These are phyloP conservation scores for Tolypocladium endophyticum DNA, from an alignment of 2,329 filamentous ascomycete species.

Conservation along the genomic window DNA sequence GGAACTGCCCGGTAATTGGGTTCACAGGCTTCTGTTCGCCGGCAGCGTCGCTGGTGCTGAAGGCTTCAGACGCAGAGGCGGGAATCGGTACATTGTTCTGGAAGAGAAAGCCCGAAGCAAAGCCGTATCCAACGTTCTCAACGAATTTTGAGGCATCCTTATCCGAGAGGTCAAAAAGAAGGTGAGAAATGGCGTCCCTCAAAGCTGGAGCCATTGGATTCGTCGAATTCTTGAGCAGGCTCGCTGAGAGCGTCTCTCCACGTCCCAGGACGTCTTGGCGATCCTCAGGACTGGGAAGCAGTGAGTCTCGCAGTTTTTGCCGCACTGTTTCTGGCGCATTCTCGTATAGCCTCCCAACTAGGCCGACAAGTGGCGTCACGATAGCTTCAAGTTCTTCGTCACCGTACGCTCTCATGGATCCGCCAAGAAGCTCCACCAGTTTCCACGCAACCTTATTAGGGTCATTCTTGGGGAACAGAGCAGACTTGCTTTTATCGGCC, in stretches of 20 bases:
- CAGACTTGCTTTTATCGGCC: constrained; percentile 37
- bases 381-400: constrained; percentile 62
- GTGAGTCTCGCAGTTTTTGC: constrained; percentile 48
- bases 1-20: constrained; percentile 75
- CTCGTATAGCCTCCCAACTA: constrained; percentile 62
- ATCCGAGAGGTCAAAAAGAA: constrained; percentile 81
- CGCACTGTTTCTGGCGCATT: constrained; percentile 52
- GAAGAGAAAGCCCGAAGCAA: constrained; percentile 81
- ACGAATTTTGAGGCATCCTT: constrained; percentile 73
- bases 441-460: constrained; percentile 50
- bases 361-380: constrained; percentile 62
- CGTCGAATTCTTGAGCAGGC: constrained; percentile 67
- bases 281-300: constrained; percentile 71
- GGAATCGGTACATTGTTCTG: constrained; percentile 74
- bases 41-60: constrained; percentile 17
- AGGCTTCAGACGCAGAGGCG: constrained; percentile 45
- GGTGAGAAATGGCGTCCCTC: constrained; percentile 61
- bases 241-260: constrained; percentile 62
- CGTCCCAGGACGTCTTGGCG: constrained; percentile 67
- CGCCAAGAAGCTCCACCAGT: constrained; percentile 60
- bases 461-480: constrained; percentile 56
- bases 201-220: constrained; percentile 62
- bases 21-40: constrained; percentile 46
- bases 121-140: constrained; percentile 88
- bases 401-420: constrained; percentile 50